Evolutionary conservation across 1,284 basidiomycete species (phyloP).

Genomic region (Ustilago nuda): DNA sequence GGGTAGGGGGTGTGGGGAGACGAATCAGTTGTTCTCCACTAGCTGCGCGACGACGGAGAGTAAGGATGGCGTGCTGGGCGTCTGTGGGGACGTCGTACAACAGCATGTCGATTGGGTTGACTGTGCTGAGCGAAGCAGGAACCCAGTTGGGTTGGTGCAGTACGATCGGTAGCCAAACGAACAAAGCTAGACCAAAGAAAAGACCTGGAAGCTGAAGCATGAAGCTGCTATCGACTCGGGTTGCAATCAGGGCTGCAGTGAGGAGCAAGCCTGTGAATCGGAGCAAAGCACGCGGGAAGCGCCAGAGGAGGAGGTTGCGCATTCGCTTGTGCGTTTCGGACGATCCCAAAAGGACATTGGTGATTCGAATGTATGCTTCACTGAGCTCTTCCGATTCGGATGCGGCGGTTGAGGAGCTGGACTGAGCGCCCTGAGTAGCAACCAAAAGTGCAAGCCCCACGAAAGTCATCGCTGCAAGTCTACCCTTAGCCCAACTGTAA

Average conservation of each 20-base stretch:
- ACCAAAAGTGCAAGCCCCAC: constrained; percentile 23
- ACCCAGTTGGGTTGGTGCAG: constrained; percentile 49
- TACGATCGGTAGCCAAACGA: constrained; percentile 46
- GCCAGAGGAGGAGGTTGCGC: constrained; percentile 41
- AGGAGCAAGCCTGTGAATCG: constrained; percentile 23
- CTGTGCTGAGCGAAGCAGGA: constrained; percentile 19
- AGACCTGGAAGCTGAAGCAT: constrained; percentile 35
- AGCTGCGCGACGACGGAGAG: constrained; percentile 43
- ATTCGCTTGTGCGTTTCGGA: constrained; percentile 44
- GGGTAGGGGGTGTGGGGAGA: background rate
- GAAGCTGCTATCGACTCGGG: constrained; percentile 10
- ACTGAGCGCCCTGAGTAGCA: constrained; percentile 16
- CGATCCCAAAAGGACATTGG: constrained; percentile 27
- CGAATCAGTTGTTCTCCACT: constrained; percentile 38
- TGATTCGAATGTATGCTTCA: constrained; percentile 25
- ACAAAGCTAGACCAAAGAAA: constrained; percentile 39
- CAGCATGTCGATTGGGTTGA: constrained; percentile 36
- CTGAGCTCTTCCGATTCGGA: constrained; percentile 19
- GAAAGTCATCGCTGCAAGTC: constrained; percentile 22
- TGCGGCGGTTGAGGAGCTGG: background rate
- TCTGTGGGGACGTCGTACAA: constrained; percentile 59
- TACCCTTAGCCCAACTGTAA: constrained; percentile 40
- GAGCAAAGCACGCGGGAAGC: constrained; percentile 41
- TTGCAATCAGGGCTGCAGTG: constrained; percentile 16
- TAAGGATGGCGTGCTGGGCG: constrained; percentile 50